Evolutionary conservation across 331 rosid genomes (phyloP), one percentile per base, ranked within the genome.

Genomic region (Pyrus hybrid): DNA sequence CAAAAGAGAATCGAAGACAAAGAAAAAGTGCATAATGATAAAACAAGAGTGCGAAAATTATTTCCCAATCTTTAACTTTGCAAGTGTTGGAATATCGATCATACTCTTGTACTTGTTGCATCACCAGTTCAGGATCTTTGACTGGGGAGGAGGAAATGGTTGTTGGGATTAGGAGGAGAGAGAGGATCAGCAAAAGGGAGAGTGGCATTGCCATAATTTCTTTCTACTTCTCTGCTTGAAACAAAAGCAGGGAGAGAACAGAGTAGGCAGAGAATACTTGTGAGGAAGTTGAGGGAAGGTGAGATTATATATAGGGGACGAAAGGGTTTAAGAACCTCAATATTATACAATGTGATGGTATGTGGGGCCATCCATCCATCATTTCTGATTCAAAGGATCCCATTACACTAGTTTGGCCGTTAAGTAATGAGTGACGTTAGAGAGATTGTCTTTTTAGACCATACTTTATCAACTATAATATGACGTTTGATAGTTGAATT

Each of bases 21-120:
- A 51, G 57, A 21, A 51, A 0, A 20, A 51, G 57, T 20, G 4
- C 21, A 51, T 51, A 51, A 51, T 17, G 10, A 51, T 0, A 51
- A 51, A 49, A 49, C 56, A 49, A 1, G 8, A 51, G 10, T 51
- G 57, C 57, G 1, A 0, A 17, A 51, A 18, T 51, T 1, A 17
- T 51, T 51, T 51, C 21, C 21, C 45, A 10, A 41, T 41, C 45
- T 41, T 2, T 41, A 41, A 41, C 13, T 10, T 10, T 41, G 45
- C 45, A 3, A 41, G 45, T 41, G 45, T 41, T 41, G 3, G 45
- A 41, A 10, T 41, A 41, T 41, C 45, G 45, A 41, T 6, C 83
- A 5, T 84, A 93, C 98, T 80, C 81, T 67, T 83, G 90, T 69
- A 91, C 97, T 80, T 88, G 76, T 79, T 88, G 70, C 18, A 87